These are phyloP conservation scores for Leucosporidium yakuticum DNA, from an alignment of 768 basidiomycete species.

Conservation along the genomic window DNA sequence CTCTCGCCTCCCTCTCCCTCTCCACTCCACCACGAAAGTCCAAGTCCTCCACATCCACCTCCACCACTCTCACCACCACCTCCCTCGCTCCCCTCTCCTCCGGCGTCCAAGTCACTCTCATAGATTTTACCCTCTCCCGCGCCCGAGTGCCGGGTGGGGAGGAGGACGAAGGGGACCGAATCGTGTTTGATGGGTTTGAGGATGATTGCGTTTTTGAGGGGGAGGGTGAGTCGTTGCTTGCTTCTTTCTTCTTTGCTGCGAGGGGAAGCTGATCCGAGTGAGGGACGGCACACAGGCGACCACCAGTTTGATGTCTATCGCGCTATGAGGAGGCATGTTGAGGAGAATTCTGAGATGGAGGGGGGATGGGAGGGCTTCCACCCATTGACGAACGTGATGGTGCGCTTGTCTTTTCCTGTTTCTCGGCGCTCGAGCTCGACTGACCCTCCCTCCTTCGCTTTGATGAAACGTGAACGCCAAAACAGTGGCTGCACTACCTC, in stretches of 20 bases:
- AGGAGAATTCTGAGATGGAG: constrained; percentile 35
- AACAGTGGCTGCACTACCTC: constrained; percentile 88
- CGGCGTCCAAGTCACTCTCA: constrained; percentile 74
- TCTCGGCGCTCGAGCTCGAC: neutral
- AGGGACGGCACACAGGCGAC: constrained; percentile 53
- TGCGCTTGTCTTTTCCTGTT: constrained; percentile 44
- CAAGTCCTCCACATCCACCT: neutral
- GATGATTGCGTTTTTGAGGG: constrained; percentile 89
- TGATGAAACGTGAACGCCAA: neutral
- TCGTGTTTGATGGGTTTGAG: constrained; percentile 57
- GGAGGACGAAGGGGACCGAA: constrained; percentile 55
- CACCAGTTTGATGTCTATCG: constrained; percentile 94
- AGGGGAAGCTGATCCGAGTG: neutral
- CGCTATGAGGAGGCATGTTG: constrained; percentile 64
- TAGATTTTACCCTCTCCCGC: constrained; percentile 88
- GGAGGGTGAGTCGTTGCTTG: constrained; percentile 56
- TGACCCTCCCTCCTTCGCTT: constrained; percentile 3
- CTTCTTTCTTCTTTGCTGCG: neutral
- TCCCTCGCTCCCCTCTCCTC: neutral
- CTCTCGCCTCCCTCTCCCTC: constrained; percentile 37
- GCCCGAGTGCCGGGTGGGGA: constrained; percentile 44
- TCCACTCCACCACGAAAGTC: neutral
- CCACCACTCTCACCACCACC: neutral
- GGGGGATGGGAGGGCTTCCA: constrained; percentile 66
- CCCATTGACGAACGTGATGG: constrained; percentile 86